phyloP scores from a whole-genome alignment of 192 early-diverging fungal species.

The Phycomyces nitens region DNA sequence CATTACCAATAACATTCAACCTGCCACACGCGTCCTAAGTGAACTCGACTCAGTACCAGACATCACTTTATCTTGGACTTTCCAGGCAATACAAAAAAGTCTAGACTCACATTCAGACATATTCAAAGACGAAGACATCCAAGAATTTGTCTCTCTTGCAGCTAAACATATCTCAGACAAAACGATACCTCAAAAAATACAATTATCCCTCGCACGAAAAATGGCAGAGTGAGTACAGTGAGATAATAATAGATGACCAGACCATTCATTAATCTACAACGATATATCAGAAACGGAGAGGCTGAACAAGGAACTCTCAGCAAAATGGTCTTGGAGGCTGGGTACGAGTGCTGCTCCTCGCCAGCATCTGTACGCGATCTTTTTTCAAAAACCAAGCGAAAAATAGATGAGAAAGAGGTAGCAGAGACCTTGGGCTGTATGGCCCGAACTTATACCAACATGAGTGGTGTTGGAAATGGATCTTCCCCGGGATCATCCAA shows the following conservation, averaged over 20 bases:
- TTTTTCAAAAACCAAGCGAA: slow-evolving; percentile 37
- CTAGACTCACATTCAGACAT: neutral
- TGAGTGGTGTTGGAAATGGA: slow-evolving; percentile 35
- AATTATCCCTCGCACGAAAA: neutral
- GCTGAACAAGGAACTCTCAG: slow-evolving; percentile 19
- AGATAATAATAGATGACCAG: no score
- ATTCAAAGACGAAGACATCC: neutral
- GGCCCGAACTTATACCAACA: slow-evolving; percentile 44
- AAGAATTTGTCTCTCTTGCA: neutral
- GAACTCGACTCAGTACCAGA: neutral
- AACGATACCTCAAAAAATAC: neutral
- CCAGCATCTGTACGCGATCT: slow-evolving; percentile 38
- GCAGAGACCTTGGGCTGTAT: slow-evolving; percentile 66
- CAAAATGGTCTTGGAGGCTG: slow-evolving; percentile 50
- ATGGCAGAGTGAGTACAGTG: neutral
- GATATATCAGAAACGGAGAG: neutral
- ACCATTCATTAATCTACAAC: neutral
- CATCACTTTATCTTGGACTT: neutral
- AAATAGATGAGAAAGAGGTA: slow-evolving; percentile 47
- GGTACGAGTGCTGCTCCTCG: slow-evolving; percentile 48
- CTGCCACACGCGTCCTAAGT: neutral
- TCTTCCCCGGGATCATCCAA: slow-evolving; percentile 32
- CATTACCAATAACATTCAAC: neutral
- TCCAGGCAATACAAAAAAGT: neutral
- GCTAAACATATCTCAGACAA: neutral